Conservation (phyloP, 1,284 basidiomycete species). For the Cutaneotrichosporon sp. region DNA sequence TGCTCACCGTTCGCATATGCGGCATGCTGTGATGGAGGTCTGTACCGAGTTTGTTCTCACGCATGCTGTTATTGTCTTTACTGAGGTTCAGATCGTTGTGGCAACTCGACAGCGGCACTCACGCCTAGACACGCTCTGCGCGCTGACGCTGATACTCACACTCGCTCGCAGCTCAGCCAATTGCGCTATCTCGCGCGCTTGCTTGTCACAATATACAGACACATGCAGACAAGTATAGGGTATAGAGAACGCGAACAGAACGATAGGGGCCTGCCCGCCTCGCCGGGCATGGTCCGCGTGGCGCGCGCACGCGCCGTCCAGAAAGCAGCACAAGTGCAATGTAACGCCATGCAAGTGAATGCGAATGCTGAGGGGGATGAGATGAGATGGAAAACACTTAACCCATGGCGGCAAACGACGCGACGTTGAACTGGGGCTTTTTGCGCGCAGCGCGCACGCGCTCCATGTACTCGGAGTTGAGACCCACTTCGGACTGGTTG, state of each 20-base stretch:
- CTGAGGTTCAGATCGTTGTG: too few species aligned
- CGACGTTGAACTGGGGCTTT: slow-evolving; percentile 13
- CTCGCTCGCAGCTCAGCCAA: too few species aligned
- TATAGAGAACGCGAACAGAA: not conserved
- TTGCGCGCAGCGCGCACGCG: slow-evolving; percentile 11
- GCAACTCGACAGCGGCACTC: too few species aligned
- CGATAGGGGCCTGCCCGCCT: not conserved
- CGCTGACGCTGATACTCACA: too few species aligned
- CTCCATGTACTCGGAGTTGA: slow-evolving; percentile 24
- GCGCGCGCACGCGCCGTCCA: too few species aligned
- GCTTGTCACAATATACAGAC: slow-evolving; percentile 7
- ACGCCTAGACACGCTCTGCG: too few species aligned
- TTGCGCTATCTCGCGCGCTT: not conserved
- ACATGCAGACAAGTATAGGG: slow-evolving; percentile 2
- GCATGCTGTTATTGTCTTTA: too few species aligned
- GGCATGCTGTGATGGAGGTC: too few species aligned
- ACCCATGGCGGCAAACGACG: slow-evolving; percentile 20
- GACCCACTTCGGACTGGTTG: slow-evolving; percentile 23
- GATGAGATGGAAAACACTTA: not conserved
- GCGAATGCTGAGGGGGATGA: not conserved
- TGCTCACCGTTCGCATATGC: too few species aligned
- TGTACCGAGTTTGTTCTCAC: too few species aligned
- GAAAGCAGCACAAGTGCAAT: not conserved
- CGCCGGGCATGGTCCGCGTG: too few species aligned
- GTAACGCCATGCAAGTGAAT: not conserved